Percentiles rank a stretch among this genome's conserved stretches.
Evolutionary conservation across 2,329 filamentous ascomycete species (phyloP).

Genomic region (Cladosporium sp.): DNA sequence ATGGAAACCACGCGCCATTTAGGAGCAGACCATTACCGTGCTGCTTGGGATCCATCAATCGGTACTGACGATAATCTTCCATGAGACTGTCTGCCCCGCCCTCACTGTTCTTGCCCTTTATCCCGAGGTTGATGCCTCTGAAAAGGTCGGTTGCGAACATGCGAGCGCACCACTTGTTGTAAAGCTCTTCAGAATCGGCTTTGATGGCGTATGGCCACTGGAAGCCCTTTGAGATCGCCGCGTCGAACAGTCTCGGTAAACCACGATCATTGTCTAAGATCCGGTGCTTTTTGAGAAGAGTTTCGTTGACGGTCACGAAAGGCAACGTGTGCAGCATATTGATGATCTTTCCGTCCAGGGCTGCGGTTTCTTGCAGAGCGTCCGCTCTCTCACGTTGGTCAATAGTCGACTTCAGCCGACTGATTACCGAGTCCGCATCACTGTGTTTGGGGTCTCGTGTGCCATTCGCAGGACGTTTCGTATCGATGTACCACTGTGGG

Average conservation of each 20-base stretch:
- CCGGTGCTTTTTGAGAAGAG: slow-evolving; percentile 28
- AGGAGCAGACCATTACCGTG: slow-evolving; percentile 37
- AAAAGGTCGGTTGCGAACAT: slow-evolving; percentile 42
- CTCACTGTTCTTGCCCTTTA: slow-evolving; percentile 9
- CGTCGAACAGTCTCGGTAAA: slow-evolving; percentile 37
- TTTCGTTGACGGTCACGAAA: slow-evolving; percentile 30
- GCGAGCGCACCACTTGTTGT: slow-evolving; percentile 38
- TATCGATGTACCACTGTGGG: neutral
- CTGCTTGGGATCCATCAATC: slow-evolving; percentile 26
- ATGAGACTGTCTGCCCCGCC: slow-evolving; percentile 12
- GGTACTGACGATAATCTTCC: slow-evolving; percentile 17
- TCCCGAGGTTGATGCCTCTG: slow-evolving; percentile 34
- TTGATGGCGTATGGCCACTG: slow-evolving; percentile 42
- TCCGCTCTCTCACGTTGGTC: too few relatives aligned
- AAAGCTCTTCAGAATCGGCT: slow-evolving; percentile 43
- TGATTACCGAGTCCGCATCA: neutral
- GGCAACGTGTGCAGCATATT: slow-evolving; percentile 37
- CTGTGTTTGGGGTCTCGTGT: neutral
- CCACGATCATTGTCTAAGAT: slow-evolving; percentile 35
- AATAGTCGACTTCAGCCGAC: neutral
- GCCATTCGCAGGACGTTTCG: neutral
- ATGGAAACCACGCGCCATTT: slow-evolving; percentile 51
- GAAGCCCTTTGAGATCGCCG: slow-evolving; percentile 16
- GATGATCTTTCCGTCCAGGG: slow-evolving; percentile 11
- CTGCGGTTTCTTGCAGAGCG: too few relatives aligned